These are phyloP conservation scores for Penicillium parvum DNA, from an alignment of 495 filamentous ascomycete species.

Conservation along the genomic window DNA sequence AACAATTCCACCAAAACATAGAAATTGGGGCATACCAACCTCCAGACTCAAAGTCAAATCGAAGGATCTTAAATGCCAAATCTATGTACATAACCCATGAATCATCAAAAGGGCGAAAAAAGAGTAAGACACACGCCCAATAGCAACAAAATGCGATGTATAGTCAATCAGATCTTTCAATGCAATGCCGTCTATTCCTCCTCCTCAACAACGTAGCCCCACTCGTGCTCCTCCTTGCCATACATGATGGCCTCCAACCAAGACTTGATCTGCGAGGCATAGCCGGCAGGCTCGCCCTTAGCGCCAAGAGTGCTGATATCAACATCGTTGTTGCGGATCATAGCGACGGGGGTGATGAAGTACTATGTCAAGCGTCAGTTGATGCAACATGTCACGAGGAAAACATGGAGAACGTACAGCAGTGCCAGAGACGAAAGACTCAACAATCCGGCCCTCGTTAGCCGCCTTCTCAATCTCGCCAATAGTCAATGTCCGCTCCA, in stretches of 20 bases:
- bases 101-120: neutral
- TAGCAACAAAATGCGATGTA: too few species aligned
- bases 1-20: too few species aligned
- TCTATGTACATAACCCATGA: neutral
- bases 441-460: slow-evolving; percentile 70
- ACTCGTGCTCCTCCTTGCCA: slow-evolving; percentile 72
- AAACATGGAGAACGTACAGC: slow-evolving; percentile 52
- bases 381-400: neutral
- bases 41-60: neutral
- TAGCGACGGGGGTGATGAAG: slow-evolving; percentile 72
- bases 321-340: slow-evolving; percentile 66
- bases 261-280: slow-evolving; percentile 65
- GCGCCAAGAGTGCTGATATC: slow-evolving; percentile 63
- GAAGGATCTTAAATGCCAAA: too few species aligned
- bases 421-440: slow-evolving; percentile 84
- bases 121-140: too few species aligned
- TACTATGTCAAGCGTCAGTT: slow-evolving; percentile 42
- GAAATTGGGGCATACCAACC: too few species aligned
- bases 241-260: slow-evolving; percentile 87
- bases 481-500: slow-evolving; percentile 79
- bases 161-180: too few species aligned
- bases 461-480: slow-evolving; percentile 67
- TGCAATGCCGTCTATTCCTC: slow-evolving; percentile 22
- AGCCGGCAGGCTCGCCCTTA: slow-evolving; percentile 56
- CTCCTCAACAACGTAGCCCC: slow-evolving; percentile 70